A percentile compares a stretch with the other conserved stretches of the same genome.
phyloP scores from a whole-genome alignment of 176 grass and related monocot genomes.

The Saccharum spontaneum region DNA sequence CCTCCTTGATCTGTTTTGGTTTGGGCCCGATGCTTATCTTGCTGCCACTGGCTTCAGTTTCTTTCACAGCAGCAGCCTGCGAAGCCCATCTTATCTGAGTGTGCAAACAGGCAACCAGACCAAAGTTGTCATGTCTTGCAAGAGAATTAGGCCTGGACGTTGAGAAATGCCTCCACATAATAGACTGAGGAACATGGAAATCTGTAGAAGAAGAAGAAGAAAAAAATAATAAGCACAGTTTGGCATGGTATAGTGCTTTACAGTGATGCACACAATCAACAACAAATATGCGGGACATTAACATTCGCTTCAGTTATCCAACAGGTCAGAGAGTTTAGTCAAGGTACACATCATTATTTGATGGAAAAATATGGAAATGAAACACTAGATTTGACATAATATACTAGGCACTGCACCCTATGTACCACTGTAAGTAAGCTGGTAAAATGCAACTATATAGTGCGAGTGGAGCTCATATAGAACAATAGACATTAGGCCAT shows the following conservation, averaged over 20 bases:
- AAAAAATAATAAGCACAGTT: not conserved
- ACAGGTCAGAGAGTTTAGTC: not conserved
- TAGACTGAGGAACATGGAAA: slow-evolving; percentile 33
- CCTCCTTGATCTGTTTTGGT: slow-evolving; percentile 56
- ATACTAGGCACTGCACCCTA: not conserved
- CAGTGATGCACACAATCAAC: not conserved
- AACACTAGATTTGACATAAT: not conserved
- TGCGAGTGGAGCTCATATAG: not conserved
- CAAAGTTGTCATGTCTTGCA: slow-evolving; percentile 6
- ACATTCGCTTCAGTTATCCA: not conserved
- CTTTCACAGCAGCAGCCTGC: slow-evolving; percentile 52
- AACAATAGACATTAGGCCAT: not conserved
- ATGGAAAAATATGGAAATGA: not conserved
- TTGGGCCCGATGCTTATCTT: slow-evolving; percentile 92
- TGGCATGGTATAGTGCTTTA: no score
- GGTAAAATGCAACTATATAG: not conserved
- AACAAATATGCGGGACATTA: not conserved
- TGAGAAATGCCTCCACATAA: slow-evolving; percentile 51
- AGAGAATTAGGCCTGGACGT: slow-evolving; percentile 21
- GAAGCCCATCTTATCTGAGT: slow-evolving; percentile 61
- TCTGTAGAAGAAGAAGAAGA: slow-evolving; percentile 32
- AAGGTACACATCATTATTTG: not conserved
- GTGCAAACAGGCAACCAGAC: slow-evolving; percentile 12
- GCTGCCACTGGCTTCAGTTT: slow-evolving; percentile 47
- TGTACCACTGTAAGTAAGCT: not conserved